Conservation (phyloP, 495 filamentous ascomycete genomes). For the Tuber magnatum region DNA sequence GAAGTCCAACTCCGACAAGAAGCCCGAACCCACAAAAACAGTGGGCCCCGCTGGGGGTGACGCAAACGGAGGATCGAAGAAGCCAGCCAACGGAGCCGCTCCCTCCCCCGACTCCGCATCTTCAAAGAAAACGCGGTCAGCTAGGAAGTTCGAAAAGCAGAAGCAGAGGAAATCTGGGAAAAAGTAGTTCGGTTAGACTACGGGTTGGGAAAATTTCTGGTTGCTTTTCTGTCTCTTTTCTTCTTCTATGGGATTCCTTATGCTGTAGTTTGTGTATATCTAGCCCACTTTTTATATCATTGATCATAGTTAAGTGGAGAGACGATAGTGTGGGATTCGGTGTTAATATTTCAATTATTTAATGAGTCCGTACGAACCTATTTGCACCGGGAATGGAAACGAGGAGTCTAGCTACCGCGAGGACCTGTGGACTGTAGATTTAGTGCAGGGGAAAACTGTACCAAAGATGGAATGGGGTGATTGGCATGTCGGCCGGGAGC, state of each 20-base stretch:
- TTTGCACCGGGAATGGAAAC: background rate
- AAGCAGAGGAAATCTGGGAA: slow-evolving; percentile 31
- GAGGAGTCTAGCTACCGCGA: too few relatives aligned
- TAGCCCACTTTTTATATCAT: background rate
- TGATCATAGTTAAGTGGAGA: background rate
- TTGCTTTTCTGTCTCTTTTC: slow-evolving; percentile 36
- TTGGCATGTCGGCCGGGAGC: too few relatives aligned
- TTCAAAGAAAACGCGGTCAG: background rate
- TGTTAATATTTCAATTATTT: background rate
- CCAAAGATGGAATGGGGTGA: too few relatives aligned
- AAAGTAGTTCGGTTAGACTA: slow-evolving; percentile 34
- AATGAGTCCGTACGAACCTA: background rate
- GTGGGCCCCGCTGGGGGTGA: too few relatives aligned
- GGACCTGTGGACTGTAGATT: too few relatives aligned
- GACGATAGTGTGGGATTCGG: background rate
- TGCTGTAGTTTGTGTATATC: slow-evolving; percentile 21
- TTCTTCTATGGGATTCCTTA: slow-evolving; percentile 33
- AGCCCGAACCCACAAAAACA: too few relatives aligned
- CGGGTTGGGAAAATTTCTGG: slow-evolving; percentile 11
- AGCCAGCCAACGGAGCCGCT: too few relatives aligned
- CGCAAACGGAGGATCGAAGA: too few relatives aligned
- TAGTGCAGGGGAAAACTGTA: too few relatives aligned
- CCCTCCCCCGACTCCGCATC: too few relatives aligned
- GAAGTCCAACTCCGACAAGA: too few relatives aligned
- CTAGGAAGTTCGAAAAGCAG: slow-evolving; percentile 6